Percentiles rank a stretch among this genome's conserved stretches.
These are phyloP conservation scores for Neurospora africana DNA, from an alignment of 495 filamentous ascomycete genomes.

Conservation along the genomic window DNA sequence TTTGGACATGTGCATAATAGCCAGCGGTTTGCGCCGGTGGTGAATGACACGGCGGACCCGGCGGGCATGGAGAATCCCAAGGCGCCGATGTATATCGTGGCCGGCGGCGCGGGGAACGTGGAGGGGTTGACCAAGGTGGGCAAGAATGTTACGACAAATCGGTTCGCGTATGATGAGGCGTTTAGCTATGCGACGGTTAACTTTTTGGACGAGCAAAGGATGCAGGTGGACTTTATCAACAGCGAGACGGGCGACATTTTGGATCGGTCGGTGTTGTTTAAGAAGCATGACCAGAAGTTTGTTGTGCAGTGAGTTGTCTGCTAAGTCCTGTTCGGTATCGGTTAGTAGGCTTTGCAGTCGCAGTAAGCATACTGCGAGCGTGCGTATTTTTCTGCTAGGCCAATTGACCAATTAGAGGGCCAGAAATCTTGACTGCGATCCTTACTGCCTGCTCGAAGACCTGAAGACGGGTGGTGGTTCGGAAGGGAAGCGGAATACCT, in stretches of 20 bases:
- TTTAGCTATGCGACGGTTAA: conserved; percentile 41
- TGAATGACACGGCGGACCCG: conserved; percentile 31
- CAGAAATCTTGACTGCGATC: too few species aligned
- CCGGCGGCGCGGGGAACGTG: conserved; percentile 33
- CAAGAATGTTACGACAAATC: conserved; percentile 31
- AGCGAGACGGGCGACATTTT: conserved; percentile 41
- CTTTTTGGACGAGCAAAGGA: conserved; percentile 20
- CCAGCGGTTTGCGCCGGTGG: conserved; percentile 19
- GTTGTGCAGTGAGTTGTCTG: conserved; percentile 30
- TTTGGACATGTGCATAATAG: conserved; percentile 50
- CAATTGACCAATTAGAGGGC: too few species aligned
- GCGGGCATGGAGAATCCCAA: conserved; percentile 41
- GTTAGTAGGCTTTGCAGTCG: too few species aligned
- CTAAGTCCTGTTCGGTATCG: too few species aligned
- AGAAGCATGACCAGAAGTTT: conserved; percentile 39
- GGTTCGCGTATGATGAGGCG: conserved; percentile 47
- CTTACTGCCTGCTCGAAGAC: too few species aligned
- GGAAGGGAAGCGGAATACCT: neutral
- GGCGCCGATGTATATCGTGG: conserved; percentile 48
- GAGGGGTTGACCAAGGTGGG: conserved; percentile 32
- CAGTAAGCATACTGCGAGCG: too few species aligned
- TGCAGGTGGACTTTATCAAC: conserved; percentile 31
- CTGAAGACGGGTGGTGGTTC: neutral
- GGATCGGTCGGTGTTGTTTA: conserved; percentile 43
- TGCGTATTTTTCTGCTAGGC: too few species aligned